Percentiles rank a stretch among this genome's conserved stretches.
These are phyloP conservation scores for Fraxinus quadrangulata DNA, from an alignment of 257 asterid species.

Conservation along the genomic window DNA sequence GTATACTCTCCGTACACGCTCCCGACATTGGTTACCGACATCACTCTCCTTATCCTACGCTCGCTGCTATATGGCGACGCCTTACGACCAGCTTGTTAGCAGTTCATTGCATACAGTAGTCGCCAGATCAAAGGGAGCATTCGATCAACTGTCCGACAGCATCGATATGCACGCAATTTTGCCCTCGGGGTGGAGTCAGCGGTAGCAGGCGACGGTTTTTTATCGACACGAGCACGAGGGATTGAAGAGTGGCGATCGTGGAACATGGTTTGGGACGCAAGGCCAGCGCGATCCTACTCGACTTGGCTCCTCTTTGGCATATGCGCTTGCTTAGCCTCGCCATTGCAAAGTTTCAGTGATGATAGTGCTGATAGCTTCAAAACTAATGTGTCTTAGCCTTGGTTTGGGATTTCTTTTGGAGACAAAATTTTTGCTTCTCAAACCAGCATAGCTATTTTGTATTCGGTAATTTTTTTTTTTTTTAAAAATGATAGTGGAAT, in stretches of 20 bases:
- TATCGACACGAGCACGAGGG: conserved; percentile 48
- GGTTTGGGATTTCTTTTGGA: too few relatives aligned
- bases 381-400: too few relatives aligned
- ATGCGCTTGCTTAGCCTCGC: conserved; percentile 68
- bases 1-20: conserved; percentile 65
- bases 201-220: conserved; percentile 35
- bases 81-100: conserved; percentile 34
- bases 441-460: too few relatives aligned
- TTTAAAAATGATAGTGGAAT: too few relatives aligned
- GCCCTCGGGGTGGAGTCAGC: conserved; percentile 49
- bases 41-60: conserved; percentile 43
- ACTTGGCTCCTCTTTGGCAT: conserved; percentile 55
- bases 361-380: conserved; percentile 21
- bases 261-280: conserved; percentile 82
- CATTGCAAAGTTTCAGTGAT: conserved; percentile 27
- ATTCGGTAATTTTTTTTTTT: too few relatives aligned
- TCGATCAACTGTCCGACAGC: conserved; percentile 33
- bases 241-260: conserved; percentile 66
- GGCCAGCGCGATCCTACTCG: conserved; percentile 77
- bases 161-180: conserved; percentile 70
- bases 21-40: conserved; percentile 56
- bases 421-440: too few relatives aligned
- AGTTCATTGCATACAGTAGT: conserved; percentile 13
- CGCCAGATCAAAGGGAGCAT: conserved; percentile 6
- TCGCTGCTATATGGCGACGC: conserved; percentile 43